A percentile compares a stretch with the other conserved stretches of the same genome.
Conservation (phyloP, 2,329 filamentous ascomycete genomes). For the Remersonia thermophila region DNA sequence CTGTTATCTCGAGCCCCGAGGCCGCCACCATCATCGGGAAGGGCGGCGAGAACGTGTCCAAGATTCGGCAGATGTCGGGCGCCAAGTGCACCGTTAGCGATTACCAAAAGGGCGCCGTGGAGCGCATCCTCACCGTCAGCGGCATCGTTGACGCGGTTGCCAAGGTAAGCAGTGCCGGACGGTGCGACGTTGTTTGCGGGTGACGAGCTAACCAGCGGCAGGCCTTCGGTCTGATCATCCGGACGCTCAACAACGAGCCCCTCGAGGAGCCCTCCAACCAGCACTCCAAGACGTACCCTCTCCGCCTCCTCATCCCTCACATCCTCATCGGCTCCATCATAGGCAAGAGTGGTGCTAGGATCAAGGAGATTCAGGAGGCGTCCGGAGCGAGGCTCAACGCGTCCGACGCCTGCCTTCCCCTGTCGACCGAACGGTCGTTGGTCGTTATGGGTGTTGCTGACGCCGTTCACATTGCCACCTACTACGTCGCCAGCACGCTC, state of each 20-base stretch:
- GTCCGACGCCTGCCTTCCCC: conserved; percentile 83
- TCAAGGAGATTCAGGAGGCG: conserved; percentile 96
- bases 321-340: conserved; percentile 98
- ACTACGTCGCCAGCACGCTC: conserved; percentile 96
- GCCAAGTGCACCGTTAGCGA: conserved; percentile 99
- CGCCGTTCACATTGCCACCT: conserved; percentile 96
- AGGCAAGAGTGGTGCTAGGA: conserved; percentile 88
- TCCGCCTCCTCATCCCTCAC: conserved; percentile 88
- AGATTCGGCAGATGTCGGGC: conserved; percentile 87
- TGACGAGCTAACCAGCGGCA: conserved; percentile 28
- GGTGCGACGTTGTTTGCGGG: no score
- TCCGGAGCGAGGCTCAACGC: conserved; percentile 94
- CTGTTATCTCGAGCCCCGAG: conserved; percentile 93
- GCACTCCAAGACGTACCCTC: conserved; percentile 92
- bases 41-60: conserved; percentile 94
- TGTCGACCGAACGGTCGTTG: conserved; percentile 93
- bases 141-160: conserved; percentile 92
- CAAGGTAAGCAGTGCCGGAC: conserved; percentile 48
- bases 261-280: conserved; percentile 77
- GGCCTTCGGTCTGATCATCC: conserved; percentile 96
- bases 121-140: conserved; percentile 94
- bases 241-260: conserved; percentile 94
- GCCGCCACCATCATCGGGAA: conserved; percentile 97
- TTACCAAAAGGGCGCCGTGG: conserved; percentile 91
- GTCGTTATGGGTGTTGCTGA: conserved; percentile 97